Evolutionary conservation across 2,329 filamentous ascomycete genomes (phyloP).

Genomic region (Cladosporium sp.): DNA sequence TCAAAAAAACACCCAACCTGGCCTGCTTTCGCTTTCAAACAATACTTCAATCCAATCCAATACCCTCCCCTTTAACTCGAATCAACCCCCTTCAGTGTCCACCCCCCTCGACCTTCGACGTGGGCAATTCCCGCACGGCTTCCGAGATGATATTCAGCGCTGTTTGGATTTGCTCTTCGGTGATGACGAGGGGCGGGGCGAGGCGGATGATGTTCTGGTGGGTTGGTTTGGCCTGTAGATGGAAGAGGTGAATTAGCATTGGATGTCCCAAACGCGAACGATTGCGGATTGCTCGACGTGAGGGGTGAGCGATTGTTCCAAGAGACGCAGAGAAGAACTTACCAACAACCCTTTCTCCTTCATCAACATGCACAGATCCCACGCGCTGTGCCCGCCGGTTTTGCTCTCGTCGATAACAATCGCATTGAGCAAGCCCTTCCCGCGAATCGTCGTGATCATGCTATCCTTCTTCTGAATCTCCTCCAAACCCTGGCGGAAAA

Average conservation of each 20-base stretch:
- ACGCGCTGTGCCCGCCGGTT: conserved; percentile 80
- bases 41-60: too few relatives aligned
- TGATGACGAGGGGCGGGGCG: conserved; percentile 93
- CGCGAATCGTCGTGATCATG: conserved; percentile 76
- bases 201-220: conserved; percentile 98
- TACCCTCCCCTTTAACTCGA: conserved; percentile 31
- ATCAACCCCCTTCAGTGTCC: conserved; percentile 53
- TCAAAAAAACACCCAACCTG: too few relatives aligned
- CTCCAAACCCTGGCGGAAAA: conserved; percentile 75
- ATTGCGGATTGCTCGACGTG: too few relatives aligned
- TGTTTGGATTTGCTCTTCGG: conserved; percentile 75
- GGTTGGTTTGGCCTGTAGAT: conserved; percentile 82
- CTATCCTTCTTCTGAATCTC: conserved; percentile 64
- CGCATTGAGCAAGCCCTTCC: conserved; percentile 92
- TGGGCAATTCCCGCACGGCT: conserved; percentile 76
- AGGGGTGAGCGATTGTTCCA: conserved; percentile 39
- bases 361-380: conserved; percentile 93
- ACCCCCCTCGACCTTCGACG: conserved; percentile 48
- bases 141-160: conserved; percentile 77
- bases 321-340: too few relatives aligned
- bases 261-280: conserved; percentile 2
- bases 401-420: conserved; percentile 91
- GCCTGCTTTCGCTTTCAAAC: too few relatives aligned
- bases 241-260: conserved; percentile 19
- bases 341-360: conserved; percentile 94